A percentile compares a stretch with the other conserved stretches of the same genome.
Conservation (phyloP, 306 rosid species). For the Astragalus glycyphyllos region DNA sequence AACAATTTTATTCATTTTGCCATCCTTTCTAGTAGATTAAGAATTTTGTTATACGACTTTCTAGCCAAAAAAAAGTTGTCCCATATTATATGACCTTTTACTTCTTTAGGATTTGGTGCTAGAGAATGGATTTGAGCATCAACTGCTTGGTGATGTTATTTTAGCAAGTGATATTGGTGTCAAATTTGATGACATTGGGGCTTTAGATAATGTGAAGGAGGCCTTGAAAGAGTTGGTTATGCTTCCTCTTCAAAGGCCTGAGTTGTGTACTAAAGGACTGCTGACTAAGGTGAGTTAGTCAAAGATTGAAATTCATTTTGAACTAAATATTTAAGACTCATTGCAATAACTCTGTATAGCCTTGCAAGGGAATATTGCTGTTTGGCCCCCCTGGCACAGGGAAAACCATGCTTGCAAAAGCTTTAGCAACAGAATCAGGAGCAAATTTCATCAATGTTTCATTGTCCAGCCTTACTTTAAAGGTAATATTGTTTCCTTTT, state of each 20-base stretch:
- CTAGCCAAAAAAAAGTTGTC: too few species aligned
- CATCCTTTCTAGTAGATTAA: too few species aligned
- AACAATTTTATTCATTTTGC: too few species aligned
- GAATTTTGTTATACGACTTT: too few species aligned
- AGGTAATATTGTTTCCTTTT: background rate
- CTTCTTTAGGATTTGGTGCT: background rate
- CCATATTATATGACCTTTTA: too few species aligned
- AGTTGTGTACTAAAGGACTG: background rate
- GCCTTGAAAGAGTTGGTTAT: background rate
- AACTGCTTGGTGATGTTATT: background rate
- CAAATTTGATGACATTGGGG: background rate
- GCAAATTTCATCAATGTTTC: constrained; percentile 87
- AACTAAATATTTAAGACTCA: too few species aligned
- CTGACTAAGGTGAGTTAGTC: background rate
- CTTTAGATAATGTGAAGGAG: background rate
- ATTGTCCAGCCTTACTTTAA: constrained; percentile 87
- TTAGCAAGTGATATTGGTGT: background rate
- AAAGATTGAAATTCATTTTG: too few species aligned
- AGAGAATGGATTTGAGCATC: background rate
- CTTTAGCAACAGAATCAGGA: constrained; percentile 84
- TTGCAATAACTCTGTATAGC: constrained; percentile 35
- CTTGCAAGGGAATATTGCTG: constrained; percentile 84
- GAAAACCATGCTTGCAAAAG: constrained; percentile 91
- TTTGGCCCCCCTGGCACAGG: constrained; percentile 94
- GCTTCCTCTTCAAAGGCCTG: background rate